Conservation (phyloP, 148 eudicot species). For the Vaccinium darrowii region DNA sequence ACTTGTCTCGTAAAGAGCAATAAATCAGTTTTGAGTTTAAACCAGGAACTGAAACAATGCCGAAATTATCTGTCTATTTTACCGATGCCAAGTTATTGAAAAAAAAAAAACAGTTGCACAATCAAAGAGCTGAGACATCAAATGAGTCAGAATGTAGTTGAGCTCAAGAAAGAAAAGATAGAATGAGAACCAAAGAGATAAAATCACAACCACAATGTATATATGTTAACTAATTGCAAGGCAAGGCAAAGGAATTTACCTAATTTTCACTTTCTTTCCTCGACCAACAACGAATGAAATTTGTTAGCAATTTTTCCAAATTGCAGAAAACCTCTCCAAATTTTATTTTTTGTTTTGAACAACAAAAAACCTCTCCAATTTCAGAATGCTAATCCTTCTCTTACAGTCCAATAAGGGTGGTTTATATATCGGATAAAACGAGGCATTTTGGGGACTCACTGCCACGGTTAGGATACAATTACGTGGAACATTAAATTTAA, state of each 20-base stretch:
- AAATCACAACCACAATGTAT: not conserved
- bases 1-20: too few relatives aligned
- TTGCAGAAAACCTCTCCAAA: not conserved
- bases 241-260: not conserved
- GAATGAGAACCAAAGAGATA: not conserved
- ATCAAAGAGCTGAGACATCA: not conserved
- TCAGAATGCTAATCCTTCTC: too few relatives aligned
- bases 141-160: not conserved
- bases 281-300: not conserved
- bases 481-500: constrained; percentile 8
- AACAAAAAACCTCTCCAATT: not conserved
- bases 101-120: not conserved
- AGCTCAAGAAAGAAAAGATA: not conserved
- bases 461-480: not conserved
- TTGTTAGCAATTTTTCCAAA: not conserved
- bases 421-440: constrained; percentile 4
- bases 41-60: too few relatives aligned
- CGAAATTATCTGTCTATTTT: not conserved
- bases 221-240: not conserved
- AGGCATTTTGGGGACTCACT: not conserved
- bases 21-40: too few relatives aligned
- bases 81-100: not conserved
- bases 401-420: not conserved
- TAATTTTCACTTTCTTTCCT: not conserved
- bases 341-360: not conserved